Base-by-base conservation (phyloP, 257 asterid species). In the Petrea volubilis region DNA sequence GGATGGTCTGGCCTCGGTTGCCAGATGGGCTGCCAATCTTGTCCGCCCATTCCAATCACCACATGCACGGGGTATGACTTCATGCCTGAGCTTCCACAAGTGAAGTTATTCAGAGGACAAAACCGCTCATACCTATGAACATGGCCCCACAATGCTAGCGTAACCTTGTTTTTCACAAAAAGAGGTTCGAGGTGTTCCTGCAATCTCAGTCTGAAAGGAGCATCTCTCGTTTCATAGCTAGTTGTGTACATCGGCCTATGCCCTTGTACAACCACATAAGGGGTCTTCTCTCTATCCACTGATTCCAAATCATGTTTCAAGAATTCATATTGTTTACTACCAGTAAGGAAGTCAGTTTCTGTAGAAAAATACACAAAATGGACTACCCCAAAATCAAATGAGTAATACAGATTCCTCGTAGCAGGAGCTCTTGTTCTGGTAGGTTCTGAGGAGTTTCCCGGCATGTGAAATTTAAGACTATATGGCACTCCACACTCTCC, bases 401-500 rank as follows among this genome's bases (percentile, higher is more conserved):
- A 94, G 76, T 85, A 91, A 75, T 88, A 94, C 15, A 94, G 89
- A 74, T 91, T 94, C 70, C 85, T 79, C 3, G 99, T 91, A 13
- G 89, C 79, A 2, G 97, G 97, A 75, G 97, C 95, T 24, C 81
- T 80, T 31, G 80, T 79, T 70, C 97, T 96, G 0, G 97, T 94
- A n/a, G 86, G 86, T 72, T 88, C 96, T 0, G 96, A 83, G 17
- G 91, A 87, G 66, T 88, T 85, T 38, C 99, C 97, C 4, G 96
- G 99, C 99, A 94, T 94, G 83, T 79, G 86, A 67, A 94, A 91
- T 71, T 88, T 75, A 28, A 88, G 86, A 74, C 97, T 87, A 53
- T 91, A 94, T 10, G 97, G 97, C 14, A 94, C 96, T 64, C 99
- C 97, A 70, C 97, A 91, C 68, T 94, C 99, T 25, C 99, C 97